Conservation (phyloP, 1,284 basidiomycete species). For the Marasmius fiardii region DNA sequence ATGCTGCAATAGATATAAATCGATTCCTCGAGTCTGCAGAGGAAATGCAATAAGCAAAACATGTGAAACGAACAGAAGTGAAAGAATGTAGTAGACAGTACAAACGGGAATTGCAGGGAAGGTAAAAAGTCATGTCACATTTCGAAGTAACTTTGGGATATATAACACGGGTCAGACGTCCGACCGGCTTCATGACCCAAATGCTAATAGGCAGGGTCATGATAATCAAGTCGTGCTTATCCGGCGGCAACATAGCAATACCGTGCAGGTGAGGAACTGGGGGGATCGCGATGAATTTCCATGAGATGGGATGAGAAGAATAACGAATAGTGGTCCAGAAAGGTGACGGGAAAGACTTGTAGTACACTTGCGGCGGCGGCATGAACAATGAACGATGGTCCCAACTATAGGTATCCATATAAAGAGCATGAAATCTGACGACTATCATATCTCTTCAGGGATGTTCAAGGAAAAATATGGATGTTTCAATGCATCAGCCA, state of each 20-base stretch:
- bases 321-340: not conserved
- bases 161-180: not conserved
- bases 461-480: conserved; percentile 76
- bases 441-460: conserved; percentile 49
- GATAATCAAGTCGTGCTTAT: too few relatives aligned
- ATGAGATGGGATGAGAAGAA: too few relatives aligned
- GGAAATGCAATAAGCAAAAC: not conserved
- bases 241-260: too few relatives aligned
- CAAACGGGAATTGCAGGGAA: not conserved
- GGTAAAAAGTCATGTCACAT: not conserved
- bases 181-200: not conserved
- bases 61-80: not conserved
- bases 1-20: conserved; percentile 6
- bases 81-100: not conserved
- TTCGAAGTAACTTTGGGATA: not conserved
- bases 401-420: conserved; percentile 5
- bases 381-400: conserved; percentile 5
- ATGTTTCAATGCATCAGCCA: conserved; percentile 84
- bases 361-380: conserved; percentile 8
- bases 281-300: not conserved
- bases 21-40: conserved; percentile 1
- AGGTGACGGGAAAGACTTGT: conserved; percentile 10
- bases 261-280: not conserved
- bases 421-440: conserved; percentile 9
- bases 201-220: too few relatives aligned